Conservation (phyloP, 768 basidiomycete genomes). For the Panaeolus papilionaceus region DNA sequence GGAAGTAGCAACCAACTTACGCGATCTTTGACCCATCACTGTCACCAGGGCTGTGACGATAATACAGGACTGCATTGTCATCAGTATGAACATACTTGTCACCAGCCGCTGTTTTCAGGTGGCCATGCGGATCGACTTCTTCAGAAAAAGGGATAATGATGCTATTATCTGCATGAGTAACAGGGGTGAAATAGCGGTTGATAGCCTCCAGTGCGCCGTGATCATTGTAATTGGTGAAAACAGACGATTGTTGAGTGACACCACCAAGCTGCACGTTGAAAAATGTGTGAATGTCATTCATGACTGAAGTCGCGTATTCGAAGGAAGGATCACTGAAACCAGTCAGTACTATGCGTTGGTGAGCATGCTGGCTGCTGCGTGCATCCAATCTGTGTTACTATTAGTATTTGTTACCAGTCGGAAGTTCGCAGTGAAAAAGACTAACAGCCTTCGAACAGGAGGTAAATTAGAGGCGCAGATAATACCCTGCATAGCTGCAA, state of each 20-base stretch:
- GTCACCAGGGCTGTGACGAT: too few relatives aligned
- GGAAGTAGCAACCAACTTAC: too few relatives aligned
- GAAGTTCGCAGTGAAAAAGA: neutral
- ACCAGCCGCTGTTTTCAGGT: neutral
- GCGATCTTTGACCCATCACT: too few relatives aligned
- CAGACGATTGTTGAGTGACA: neutral
- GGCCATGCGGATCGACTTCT: constrained; percentile 11
- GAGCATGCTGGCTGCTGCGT: neutral
- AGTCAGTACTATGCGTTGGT: neutral
- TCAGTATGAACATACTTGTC: constrained; percentile 12
- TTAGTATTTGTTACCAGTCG: neutral
- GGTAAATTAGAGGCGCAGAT: constrained; percentile 8
- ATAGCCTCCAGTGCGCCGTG: constrained; percentile 5
- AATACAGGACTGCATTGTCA: constrained; percentile 18
- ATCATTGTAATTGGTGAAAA: neutral
- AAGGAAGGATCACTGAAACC: neutral
- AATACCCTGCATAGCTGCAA: constrained; percentile 6
- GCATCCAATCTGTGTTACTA: too few relatives aligned
- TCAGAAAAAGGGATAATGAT: neutral
- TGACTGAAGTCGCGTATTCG: neutral
- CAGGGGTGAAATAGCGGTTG: constrained; percentile 14
- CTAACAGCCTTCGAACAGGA: neutral
- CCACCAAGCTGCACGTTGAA: neutral
- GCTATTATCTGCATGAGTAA: neutral
- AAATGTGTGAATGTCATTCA: neutral